phyloP scores from a whole-genome alignment of 2,329 filamentous ascomycete genomes.

The Arthrobotrys entomopaga region DNA sequence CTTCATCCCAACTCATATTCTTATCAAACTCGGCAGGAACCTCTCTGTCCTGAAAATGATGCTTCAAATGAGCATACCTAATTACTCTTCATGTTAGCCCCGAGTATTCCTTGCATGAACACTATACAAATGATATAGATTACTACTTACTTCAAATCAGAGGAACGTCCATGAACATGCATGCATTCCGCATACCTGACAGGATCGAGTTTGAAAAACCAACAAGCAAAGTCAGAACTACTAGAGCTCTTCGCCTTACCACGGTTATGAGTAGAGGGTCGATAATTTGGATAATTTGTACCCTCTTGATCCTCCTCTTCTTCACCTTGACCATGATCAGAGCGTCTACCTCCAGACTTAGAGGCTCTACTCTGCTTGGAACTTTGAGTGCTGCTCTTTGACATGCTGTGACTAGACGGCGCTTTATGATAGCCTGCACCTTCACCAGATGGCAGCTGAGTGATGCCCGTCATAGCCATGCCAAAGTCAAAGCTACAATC shows the following conservation, averaged over 20 bases:
- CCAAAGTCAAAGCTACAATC: conserved; percentile 2
- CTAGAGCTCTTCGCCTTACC: conserved; percentile 13
- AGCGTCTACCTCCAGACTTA: conserved; percentile 5
- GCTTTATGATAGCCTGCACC: conserved; percentile 5
- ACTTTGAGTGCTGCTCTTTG: conserved; percentile 4
- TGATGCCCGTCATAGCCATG: conserved; percentile 8
- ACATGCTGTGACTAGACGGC: conserved; percentile 3
- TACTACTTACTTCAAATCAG: conserved; percentile 43
- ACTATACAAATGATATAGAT: not conserved
- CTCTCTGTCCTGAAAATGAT: conserved; percentile 27
- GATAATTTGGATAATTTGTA: conserved; percentile 27
- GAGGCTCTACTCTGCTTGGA: conserved; percentile 13
- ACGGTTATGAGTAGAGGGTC: conserved; percentile 26
- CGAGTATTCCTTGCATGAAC: too few species aligned
- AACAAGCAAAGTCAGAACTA: conserved; percentile 41
- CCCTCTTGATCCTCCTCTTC: conserved; percentile 30
- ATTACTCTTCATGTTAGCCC: too few species aligned
- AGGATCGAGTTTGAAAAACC: conserved; percentile 52
- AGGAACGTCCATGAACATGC: conserved; percentile 48
- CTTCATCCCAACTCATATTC: conserved; percentile 53
- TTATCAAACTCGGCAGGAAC: conserved; percentile 41
- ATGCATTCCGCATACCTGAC: conserved; percentile 49
- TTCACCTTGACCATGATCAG: conserved; percentile 3
- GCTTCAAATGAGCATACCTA: conserved; percentile 49
- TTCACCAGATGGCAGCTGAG: conserved; percentile 19